Conservation (phyloP, 2,329 filamentous ascomycete genomes). For the Drechslerella dactyloides region DNA sequence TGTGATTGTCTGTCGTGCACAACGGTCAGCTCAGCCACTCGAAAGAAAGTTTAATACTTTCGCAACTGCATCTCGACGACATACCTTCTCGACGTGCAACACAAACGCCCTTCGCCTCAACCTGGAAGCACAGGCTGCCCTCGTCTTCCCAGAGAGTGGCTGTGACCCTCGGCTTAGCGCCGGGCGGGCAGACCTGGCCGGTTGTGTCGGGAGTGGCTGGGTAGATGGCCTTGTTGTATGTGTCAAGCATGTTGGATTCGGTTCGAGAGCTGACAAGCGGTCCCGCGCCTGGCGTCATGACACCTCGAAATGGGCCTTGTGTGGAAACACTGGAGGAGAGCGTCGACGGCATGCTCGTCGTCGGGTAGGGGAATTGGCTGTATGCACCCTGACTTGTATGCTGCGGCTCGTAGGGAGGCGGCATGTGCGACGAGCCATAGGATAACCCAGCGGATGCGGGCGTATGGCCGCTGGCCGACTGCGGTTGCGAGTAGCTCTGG, state of each 20-base stretch:
- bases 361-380: constrained; percentile 42
- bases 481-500: constrained; percentile 48
- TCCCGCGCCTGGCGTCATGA: constrained; percentile 48
- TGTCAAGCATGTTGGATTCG: constrained; percentile 56
- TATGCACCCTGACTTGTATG: constrained; percentile 46
- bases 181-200: constrained; percentile 88
- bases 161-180: constrained; percentile 95
- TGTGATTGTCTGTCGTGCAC: constrained; percentile 78
- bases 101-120: constrained; percentile 94
- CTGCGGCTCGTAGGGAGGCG: constrained; percentile 49
- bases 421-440: constrained; percentile 47
- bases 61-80: constrained; percentile 52
- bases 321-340: constrained; percentile 43
- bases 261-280: constrained; percentile 46
- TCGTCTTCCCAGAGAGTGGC: constrained; percentile 98
- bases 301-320: constrained; percentile 47
- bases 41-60: constrained; percentile 19
- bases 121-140: constrained; percentile 95
- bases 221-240: constrained; percentile 64
- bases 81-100: constrained; percentile 90
- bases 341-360: constrained; percentile 46
- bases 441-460: constrained; percentile 45
- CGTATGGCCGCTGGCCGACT: constrained; percentile 44
- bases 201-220: constrained; percentile 68
- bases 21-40: constrained; percentile 20